These are phyloP conservation scores for Colletotrichum sp. DNA, from an alignment of 2,329 filamentous ascomycete species.

Conservation along the genomic window DNA sequence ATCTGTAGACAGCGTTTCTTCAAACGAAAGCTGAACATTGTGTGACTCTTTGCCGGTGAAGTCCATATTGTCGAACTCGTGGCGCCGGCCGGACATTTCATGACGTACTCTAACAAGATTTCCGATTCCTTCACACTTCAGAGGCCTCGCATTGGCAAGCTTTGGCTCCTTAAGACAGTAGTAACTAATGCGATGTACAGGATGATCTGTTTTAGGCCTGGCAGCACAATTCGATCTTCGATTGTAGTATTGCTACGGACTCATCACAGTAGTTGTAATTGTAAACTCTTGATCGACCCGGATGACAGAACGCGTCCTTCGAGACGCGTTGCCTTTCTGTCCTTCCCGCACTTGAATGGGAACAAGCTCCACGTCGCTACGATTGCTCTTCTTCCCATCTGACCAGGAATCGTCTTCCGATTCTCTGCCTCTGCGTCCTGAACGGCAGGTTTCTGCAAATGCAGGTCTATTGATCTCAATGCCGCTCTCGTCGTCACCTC, in stretches of 20 bases:
- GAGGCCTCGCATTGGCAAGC: too few species aligned
- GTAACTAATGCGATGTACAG: not conserved
- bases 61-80: too few species aligned
- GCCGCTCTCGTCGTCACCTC: not conserved
- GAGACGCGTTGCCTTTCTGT: not conserved
- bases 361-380: not conserved
- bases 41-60: too few species aligned
- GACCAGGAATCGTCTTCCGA: not conserved
- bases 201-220: too few species aligned
- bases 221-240: rapidly evolving
- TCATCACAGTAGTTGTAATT: not conserved
- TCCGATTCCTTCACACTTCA: rapidly evolving
- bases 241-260: rapidly evolving
- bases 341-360: not conserved
- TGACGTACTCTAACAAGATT: too few species aligned
- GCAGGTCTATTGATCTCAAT: not conserved
- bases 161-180: too few species aligned
- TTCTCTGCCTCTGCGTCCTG: not conserved
- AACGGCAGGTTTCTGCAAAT: not conserved
- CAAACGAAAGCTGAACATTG: too few species aligned
- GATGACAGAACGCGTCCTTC: not conserved
- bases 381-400: not conserved
- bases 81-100: too few species aligned
- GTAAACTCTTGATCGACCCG: not conserved
- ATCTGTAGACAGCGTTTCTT: too few species aligned